Evolutionary conservation across 495 filamentous ascomycete species (phyloP).

Genomic region (Pseudevernia furfuracea): DNA sequence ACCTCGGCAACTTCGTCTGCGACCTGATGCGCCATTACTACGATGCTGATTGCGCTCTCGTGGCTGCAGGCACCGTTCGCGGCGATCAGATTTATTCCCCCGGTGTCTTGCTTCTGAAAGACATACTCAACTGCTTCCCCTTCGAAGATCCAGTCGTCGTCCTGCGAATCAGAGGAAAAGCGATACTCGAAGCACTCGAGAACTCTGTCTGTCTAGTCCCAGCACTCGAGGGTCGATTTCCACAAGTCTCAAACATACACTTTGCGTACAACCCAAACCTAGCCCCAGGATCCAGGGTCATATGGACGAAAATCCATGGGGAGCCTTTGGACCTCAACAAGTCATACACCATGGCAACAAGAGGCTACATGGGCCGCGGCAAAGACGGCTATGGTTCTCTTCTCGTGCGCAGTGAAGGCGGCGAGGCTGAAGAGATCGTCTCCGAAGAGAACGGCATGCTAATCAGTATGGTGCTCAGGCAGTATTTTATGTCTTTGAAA

Average conservation of each 20-base stretch:
- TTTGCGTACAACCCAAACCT: slow-evolving; percentile 59
- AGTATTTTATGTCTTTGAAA: slow-evolving; percentile 81
- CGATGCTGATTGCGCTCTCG: slow-evolving; percentile 67
- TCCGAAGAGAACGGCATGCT: slow-evolving; percentile 79
- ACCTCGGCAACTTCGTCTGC: slow-evolving; percentile 82
- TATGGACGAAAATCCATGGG: slow-evolving; percentile 51
- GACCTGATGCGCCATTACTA: slow-evolving; percentile 85
- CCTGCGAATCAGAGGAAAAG: slow-evolving; percentile 56
- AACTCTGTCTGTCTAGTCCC: slow-evolving; percentile 74
- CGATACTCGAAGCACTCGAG: slow-evolving; percentile 67
- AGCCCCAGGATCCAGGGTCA: slow-evolving; percentile 53
- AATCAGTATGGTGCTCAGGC: slow-evolving; percentile 74
- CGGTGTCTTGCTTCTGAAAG: slow-evolving; percentile 65
- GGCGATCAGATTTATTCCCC: slow-evolving; percentile 84
- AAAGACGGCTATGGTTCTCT: slow-evolving; percentile 79
- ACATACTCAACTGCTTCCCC: slow-evolving; percentile 75
- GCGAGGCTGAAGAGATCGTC: slow-evolving; percentile 66
- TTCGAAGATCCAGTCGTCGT: slow-evolving; percentile 89
- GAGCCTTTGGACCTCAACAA: slow-evolving; percentile 50
- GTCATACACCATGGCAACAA: slow-evolving; percentile 61
- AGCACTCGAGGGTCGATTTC: slow-evolving; percentile 65
- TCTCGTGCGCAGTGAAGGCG: slow-evolving; percentile 60
- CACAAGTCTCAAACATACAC: slow-evolving; percentile 74
- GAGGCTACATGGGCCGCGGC: slow-evolving; percentile 79
- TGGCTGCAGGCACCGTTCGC: slow-evolving; percentile 82